Conservation (phyloP, 2,329 filamentous ascomycete genomes). For the Aureobasidium uvarum region DNA sequence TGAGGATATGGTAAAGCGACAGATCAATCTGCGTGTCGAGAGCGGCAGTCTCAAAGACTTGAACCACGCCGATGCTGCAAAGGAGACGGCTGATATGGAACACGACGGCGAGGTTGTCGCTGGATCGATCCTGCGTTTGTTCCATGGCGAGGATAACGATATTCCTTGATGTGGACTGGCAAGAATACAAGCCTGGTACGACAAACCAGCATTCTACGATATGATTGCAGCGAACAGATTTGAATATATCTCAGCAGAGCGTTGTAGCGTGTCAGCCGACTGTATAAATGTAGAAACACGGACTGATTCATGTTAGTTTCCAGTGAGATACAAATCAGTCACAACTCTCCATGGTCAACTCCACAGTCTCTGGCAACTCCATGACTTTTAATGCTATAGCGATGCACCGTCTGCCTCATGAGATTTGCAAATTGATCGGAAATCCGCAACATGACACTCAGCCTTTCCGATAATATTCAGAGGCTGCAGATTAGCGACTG, state of each 20-base stretch:
- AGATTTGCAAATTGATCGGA: not conserved
- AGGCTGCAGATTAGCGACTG: not conserved
- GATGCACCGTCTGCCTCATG: too few relatives aligned
- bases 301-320: too few relatives aligned
- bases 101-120: conserved; percentile 45
- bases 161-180: conserved; percentile 30
- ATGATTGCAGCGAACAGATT: not conserved
- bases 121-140: conserved; percentile 46
- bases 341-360: too few relatives aligned
- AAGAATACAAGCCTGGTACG: not conserved
- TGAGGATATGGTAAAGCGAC: conserved; percentile 47
- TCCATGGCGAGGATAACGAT: conserved; percentile 51
- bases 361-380: too few relatives aligned
- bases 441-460: too few relatives aligned
- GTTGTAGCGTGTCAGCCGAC: too few relatives aligned
- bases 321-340: too few relatives aligned
- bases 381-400: too few relatives aligned
- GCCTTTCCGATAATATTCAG: not conserved
- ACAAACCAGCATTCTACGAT: not conserved
- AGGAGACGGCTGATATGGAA: conserved; percentile 42
- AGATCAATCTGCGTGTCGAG: conserved; percentile 48
- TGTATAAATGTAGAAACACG: too few relatives aligned
- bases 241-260: too few relatives aligned
- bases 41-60: conserved; percentile 43
- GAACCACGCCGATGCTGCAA: conserved; percentile 41